Evolutionary conservation across 441 rosid genomes (phyloP).

Genomic region (Corymbia citriodora): DNA sequence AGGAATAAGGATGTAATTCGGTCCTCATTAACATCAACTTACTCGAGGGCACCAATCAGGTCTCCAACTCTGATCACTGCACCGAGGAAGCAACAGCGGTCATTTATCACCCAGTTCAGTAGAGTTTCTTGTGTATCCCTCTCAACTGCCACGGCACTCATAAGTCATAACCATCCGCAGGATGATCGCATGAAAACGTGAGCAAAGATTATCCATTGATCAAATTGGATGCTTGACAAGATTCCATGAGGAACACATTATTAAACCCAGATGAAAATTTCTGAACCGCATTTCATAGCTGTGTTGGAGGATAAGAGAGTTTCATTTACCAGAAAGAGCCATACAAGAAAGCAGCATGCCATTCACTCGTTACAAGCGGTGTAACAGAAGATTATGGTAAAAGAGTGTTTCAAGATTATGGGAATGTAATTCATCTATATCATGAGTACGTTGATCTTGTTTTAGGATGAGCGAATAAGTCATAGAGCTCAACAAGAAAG

Average conservation of each 20-base stretch:
- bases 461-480: neutral
- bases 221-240: neutral
- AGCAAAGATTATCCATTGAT: neutral
- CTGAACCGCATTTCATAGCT: neutral
- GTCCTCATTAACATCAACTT: neutral
- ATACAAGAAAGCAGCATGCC: neutral
- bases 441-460: neutral
- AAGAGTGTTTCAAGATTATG: neutral
- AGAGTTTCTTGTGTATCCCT: neutral
- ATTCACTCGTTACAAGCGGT: neutral
- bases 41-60: neutral
- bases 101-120: neutral
- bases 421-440: neutral
- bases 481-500: neutral
- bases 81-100: neutral
- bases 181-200: neutral
- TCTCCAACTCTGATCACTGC: neutral
- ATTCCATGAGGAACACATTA: neutral
- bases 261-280: neutral
- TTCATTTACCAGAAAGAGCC: neutral
- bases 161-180: neutral
- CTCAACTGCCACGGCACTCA: neutral
- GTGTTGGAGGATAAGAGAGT: neutral
- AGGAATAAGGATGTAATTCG: neutral
- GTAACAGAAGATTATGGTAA: neutral